phyloP scores from a whole-genome alignment of 2,329 filamentous ascomycete genomes.

The Cercospora zeae-maydis region DNA sequence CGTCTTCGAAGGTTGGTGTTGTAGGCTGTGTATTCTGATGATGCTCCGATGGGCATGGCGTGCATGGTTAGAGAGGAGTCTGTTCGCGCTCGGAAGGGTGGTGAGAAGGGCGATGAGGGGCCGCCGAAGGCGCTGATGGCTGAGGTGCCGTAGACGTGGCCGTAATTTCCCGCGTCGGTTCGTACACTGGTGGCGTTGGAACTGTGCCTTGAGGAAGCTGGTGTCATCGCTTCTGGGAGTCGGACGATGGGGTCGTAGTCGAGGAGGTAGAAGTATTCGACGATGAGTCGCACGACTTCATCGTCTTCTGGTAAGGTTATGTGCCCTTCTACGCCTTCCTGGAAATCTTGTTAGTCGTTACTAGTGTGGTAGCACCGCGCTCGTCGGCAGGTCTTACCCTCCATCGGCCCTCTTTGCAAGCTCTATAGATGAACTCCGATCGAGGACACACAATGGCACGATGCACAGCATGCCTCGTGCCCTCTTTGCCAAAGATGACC shows the following conservation, averaged over 20 bases:
- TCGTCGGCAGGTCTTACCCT: slow-evolving; percentile 11
- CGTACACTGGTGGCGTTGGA: slow-evolving; percentile 24
- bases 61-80: slow-evolving; percentile 26
- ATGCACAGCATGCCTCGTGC: slow-evolving; percentile 22
- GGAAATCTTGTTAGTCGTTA: neutral
- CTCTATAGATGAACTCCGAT: slow-evolving; percentile 22
- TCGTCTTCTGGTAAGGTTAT: slow-evolving; percentile 27
- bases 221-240: slow-evolving; percentile 5
- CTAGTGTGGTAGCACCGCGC: slow-evolving; percentile 1
- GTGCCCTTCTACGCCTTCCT: slow-evolving; percentile 27
- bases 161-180: slow-evolving; percentile 25
- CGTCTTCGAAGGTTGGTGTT: slow-evolving; percentile 8
- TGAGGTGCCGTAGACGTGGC: slow-evolving; percentile 27
- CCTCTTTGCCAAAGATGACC: slow-evolving; percentile 20
- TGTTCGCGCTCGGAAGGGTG: slow-evolving; percentile 12
- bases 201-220: slow-evolving; percentile 8
- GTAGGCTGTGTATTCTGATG: slow-evolving; percentile 15
- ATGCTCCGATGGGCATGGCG: slow-evolving; percentile 18
- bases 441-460: slow-evolving; percentile 28
- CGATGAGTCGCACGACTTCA: slow-evolving; percentile 25
- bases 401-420: slow-evolving; percentile 23
- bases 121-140: slow-evolving; percentile 30
- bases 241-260: slow-evolving; percentile 25
- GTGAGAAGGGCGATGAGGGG: slow-evolving; percentile 10
- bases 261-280: slow-evolving; percentile 30